Evolutionary conservation across 1,139 yeast species (phyloP), one percentile per base, ranked within the genome.

Genomic region (Candida anutae): DNA sequence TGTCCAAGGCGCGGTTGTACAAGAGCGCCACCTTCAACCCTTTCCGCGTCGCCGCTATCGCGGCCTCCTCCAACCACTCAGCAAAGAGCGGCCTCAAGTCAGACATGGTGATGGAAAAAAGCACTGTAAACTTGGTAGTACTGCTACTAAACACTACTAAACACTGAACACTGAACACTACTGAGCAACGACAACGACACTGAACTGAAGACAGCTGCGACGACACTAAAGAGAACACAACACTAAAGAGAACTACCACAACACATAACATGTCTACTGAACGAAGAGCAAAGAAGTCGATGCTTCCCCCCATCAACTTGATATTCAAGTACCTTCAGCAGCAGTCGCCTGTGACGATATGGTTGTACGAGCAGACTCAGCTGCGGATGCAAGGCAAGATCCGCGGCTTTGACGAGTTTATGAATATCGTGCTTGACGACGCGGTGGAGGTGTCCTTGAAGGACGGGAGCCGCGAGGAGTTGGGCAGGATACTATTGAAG

Each of bases 341-440:
- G 44, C 93, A 84, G 41, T 63, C 81, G 2, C 61, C 67, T 13
- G 96, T 88, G 22, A 74, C 79, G 14, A 74, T 88, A 24, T 88
- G 96, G 96, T 64, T 88, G 15, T 87, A 69, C 43, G 97, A 90
- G 46, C 96, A 90, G 50, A 71, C 79, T 1, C 77, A 75, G 19
- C 67, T 71, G 41, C 66, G 94, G 37, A 73, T 93, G 16, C 87
- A 82, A 42, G 98, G 98, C 1, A 74, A 70, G 39, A 79, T 90
- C 27, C 65, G 74, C 43, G 99, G 99, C 1, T 90, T 93, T 54
- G 99, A 93, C 53, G 98, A 93, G 58, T 90, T 87, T 47, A 90
- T 93, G 98, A 93, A 93, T 46, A 58, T 93, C 12, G 97, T 88
- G n/a, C 59, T 93, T 10, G 95, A 84, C 35, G 90, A 87, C 32